A percentile compares a stretch with the other conserved stretches of the same genome.
phyloP scores from a whole-genome alignment of 805 yeast genomes.

The Lipomyces lipofer region DNA sequence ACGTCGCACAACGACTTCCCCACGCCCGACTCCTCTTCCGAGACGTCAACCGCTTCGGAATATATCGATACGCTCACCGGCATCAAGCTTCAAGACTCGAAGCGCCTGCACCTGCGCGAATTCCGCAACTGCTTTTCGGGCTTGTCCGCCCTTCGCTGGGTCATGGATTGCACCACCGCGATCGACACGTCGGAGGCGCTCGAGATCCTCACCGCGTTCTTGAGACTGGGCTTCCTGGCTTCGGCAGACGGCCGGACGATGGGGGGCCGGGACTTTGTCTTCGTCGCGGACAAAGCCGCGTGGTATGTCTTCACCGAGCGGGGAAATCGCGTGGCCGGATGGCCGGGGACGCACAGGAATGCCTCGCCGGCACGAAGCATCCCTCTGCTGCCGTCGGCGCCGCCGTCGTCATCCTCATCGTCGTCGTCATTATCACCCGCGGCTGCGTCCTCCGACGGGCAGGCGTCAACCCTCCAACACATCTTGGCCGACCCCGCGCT shows the following conservation, averaged over 20 bases:
- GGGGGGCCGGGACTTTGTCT: not conserved
- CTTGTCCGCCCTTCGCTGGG: conserved; percentile 80
- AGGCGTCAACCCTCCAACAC: too few relatives aligned
- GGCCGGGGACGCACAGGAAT: conserved; percentile 8
- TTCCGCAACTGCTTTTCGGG: conserved; percentile 57
- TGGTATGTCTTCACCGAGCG: conserved; percentile 18
- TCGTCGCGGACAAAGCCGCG: conserved; percentile 9
- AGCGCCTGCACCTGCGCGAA: conserved; percentile 22
- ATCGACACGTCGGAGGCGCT: conserved; percentile 89
- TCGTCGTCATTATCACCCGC: conserved; percentile 5
- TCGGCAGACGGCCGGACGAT: conserved; percentile 1
- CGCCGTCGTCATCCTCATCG: not conserved
- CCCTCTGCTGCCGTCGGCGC: not conserved
- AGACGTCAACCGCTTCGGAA: too few relatives aligned
- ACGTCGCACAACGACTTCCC: too few relatives aligned
- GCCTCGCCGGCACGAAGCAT: not conserved
- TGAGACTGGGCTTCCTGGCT: conserved; percentile 33
- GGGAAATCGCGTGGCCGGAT: conserved; percentile 21
- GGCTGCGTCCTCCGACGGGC: too few relatives aligned
- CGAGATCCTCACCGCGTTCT: conserved; percentile 66
- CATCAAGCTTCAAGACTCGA: conserved; percentile 12
- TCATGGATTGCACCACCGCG: conserved; percentile 84
- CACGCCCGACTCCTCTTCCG: too few relatives aligned
- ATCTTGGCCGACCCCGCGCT: conserved; percentile 74
- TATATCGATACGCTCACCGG: conserved; percentile 17